phyloP scores from a whole-genome alignment of 1,139 yeast species.

The Arxiozyma heterogenica region DNA sequence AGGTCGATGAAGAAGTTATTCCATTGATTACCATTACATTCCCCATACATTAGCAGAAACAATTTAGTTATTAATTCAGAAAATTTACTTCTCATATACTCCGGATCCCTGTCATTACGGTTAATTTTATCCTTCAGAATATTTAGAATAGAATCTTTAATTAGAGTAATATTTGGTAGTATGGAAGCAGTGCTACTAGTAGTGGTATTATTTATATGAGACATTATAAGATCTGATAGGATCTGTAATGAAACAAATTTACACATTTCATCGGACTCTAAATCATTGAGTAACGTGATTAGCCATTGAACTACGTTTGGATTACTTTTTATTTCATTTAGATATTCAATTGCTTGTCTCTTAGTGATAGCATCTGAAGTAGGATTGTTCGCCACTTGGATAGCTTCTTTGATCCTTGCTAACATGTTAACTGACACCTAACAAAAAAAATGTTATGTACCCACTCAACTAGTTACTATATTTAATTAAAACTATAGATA shows the following conservation, averaged over 20 bases:
- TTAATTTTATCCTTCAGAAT: constrained; percentile 33
- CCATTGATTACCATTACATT: constrained; percentile 42
- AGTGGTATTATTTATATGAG: constrained; percentile 23
- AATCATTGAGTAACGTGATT: constrained; percentile 46
- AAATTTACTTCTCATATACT: constrained; percentile 66
- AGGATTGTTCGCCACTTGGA: constrained; percentile 76
- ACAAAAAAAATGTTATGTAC: not conserved
- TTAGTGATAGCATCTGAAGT: constrained; percentile 61
- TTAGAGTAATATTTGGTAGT: constrained; percentile 9
- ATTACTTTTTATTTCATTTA: constrained; percentile 66
- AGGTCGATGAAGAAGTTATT: constrained; percentile 62
- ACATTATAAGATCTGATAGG: constrained; percentile 46
- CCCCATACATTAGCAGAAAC: constrained; percentile 55
- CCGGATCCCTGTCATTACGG: constrained; percentile 40
- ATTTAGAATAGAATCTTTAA: constrained; percentile 38
- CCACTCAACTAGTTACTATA: not conserved
- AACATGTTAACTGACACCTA: constrained; percentile 42
- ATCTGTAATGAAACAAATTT: constrained; percentile 80
- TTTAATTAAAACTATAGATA: too few species aligned
- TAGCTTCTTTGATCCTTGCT: constrained; percentile 87
- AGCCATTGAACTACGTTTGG: constrained; percentile 76
- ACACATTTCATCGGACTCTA: constrained; percentile 41
- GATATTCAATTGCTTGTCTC: constrained; percentile 75
- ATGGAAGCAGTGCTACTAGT: not conserved
- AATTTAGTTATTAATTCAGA: constrained; percentile 65